Conservation (phyloP, 306 rosid species). For the Cucurbita ficifolia region DNA sequence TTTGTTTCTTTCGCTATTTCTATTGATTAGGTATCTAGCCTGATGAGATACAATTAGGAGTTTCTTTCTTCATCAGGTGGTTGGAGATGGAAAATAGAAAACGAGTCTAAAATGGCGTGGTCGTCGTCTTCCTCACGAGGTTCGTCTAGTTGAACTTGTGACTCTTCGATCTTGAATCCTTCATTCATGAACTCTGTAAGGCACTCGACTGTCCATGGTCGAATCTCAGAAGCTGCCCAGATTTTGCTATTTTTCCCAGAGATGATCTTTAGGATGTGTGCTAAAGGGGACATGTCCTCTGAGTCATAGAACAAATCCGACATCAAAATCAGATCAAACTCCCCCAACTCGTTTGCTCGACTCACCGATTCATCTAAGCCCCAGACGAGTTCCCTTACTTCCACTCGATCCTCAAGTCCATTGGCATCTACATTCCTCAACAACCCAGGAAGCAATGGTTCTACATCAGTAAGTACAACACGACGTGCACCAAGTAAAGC, state of each 20-base stretch:
- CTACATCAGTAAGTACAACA: conserved; percentile 18
- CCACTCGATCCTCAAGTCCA: conserved; percentile 13
- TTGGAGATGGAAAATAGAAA: conserved; percentile 12
- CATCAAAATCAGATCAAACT: conserved; percentile 23
- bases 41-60: not conserved
- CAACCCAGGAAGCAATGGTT: conserved; percentile 12
- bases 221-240: conserved; percentile 17
- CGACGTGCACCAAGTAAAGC: conserved; percentile 20
- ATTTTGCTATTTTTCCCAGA: conserved; percentile 5
- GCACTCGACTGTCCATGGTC: conserved; percentile 22
- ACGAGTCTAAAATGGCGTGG: not conserved
- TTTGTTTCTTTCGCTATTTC: not conserved
- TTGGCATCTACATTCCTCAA: conserved; percentile 17
- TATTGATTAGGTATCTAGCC: not conserved
- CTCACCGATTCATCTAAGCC: conserved; percentile 11
- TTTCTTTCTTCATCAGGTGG: not conserved
- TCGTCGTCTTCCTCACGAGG: not conserved
- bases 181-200: conserved; percentile 11
- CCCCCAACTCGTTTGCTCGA: not conserved
- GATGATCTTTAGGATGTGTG: conserved; percentile 8
- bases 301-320: conserved; percentile 19
- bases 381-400: conserved; percentile 22
- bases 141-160: not conserved
- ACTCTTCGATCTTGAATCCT: conserved; percentile 19
- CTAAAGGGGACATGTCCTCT: conserved; percentile 14